Evolutionary conservation across 2,329 filamentous ascomycete species (phyloP), one percentile per base, ranked within the genome.

Genomic region (Pezicula radicicola): DNA sequence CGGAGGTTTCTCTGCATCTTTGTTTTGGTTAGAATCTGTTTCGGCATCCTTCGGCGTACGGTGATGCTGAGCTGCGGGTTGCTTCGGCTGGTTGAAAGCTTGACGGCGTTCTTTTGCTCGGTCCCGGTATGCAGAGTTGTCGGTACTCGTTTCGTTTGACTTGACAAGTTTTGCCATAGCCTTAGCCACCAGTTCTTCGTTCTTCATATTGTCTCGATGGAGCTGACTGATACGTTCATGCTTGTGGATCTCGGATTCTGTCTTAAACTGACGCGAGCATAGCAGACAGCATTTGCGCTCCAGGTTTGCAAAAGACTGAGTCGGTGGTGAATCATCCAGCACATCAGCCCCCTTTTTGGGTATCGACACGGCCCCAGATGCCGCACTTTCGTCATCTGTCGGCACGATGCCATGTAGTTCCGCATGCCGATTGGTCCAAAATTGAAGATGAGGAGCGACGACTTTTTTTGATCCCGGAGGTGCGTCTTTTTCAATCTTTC

Each of bases 341-440:
- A 64, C 58, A 9, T 63, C 42, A 6, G 61, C 37, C 10, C 55
- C 25, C 25, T 25, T 25, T 25, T 25, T 54, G 41, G n/a, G 35
- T 19, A 30, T 50, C 45, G 47, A 54, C 59, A 49, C 25, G 9
- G 48, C 58, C n/a, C 56, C 56, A 3, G 52, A 41, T 2, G 55
- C 35, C 59, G 64, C 48, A 59, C 63, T 63, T 67, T 69, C 65
- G 30, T 51, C 65, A 4, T 68, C 68, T 58, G 68, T 79, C 63
- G 48, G 69, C 56, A 50, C 68, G 54, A 71, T 76, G 52, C 81
- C 79, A 60, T 86, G 83, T 21, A 88, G 71, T 61, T 89, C 84
- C 2, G 84, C 84, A 62, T 87, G 84, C 46, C 85, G 82, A 61
- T 87, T 83, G 46, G 83, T 81, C 85, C 85, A 89, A 66, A 86